Percentiles rank a stretch among this genome's conserved stretches.
Conservation (phyloP, 805 yeast genomes). For the Kluyveromyces aestuarii region DNA sequence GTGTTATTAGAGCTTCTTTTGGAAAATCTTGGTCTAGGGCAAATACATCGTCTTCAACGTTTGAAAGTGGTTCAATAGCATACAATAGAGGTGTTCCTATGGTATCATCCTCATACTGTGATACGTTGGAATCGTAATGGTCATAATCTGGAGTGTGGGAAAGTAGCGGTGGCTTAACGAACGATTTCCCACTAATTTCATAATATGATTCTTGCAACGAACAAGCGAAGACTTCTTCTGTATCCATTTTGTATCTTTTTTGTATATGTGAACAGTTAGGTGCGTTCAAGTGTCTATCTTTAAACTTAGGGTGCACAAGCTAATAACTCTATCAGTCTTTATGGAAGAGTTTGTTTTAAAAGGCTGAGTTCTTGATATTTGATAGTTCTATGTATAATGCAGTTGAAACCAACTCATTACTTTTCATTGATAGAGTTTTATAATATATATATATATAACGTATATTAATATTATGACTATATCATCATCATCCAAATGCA, state of each 20-base stretch:
- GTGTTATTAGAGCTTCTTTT: background rate
- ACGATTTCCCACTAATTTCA: background rate
- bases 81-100: slow-evolving; percentile 5
- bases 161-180: slow-evolving; percentile 3
- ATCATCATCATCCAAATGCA: background rate
- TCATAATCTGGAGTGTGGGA: slow-evolving; percentile 4
- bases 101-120: slow-evolving; percentile 5
- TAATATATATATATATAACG: background rate
- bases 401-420: too few relatives aligned
- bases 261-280: background rate
- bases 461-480: background rate
- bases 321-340: too few relatives aligned
- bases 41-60: slow-evolving; percentile 1
- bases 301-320: too few relatives aligned
- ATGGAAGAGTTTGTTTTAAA: too few relatives aligned
- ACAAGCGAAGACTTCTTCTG: slow-evolving; percentile 3
- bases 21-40: background rate
- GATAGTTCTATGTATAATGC: too few relatives aligned
- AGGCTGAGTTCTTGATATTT: too few relatives aligned
- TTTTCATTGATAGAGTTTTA: too few relatives aligned
- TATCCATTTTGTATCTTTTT: background rate
- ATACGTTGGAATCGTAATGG: slow-evolving; percentile 3
- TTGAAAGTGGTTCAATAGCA: slow-evolving; percentile 1
- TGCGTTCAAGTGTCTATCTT: background rate
- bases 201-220: slow-evolving; percentile 1